Percentiles rank a stretch among this genome's conserved stretches.
These are phyloP conservation scores for Termitomyces eurrhizus DNA, from an alignment of 768 basidiomycete species.

Conservation along the genomic window DNA sequence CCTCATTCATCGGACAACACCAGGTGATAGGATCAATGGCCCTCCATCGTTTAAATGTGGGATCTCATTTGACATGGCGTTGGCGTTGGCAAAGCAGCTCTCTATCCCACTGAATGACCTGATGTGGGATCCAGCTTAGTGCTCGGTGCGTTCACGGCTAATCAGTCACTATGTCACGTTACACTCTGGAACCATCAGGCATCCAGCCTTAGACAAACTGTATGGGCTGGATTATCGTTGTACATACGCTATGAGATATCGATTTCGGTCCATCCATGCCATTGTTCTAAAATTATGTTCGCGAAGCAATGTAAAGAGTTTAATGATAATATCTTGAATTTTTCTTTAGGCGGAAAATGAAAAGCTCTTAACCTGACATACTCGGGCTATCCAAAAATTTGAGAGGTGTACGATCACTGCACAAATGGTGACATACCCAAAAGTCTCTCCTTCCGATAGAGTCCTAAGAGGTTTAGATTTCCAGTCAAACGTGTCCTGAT, in stretches of 20 bases:
- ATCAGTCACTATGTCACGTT: background rate
- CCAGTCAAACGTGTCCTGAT: slow-evolving; percentile 33
- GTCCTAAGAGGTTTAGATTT: slow-evolving; percentile 22
- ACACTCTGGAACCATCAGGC: background rate
- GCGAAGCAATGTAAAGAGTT: background rate
- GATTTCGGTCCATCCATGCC: background rate
- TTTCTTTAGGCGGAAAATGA: background rate
- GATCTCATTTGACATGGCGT: slow-evolving; percentile 54
- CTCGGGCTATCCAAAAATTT: background rate
- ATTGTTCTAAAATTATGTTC: background rate
- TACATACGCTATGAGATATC: background rate
- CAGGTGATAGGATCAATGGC: slow-evolving; percentile 60
- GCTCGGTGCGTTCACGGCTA: background rate
- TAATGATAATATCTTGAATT: background rate
- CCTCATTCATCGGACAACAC: slow-evolving; percentile 61
- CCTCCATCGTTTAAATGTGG: slow-evolving; percentile 73
- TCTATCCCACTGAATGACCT: slow-evolving; percentile 59
- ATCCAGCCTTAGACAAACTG: background rate
- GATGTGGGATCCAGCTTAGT: slow-evolving; percentile 57
- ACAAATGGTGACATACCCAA: slow-evolving; percentile 25
- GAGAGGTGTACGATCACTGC: background rate
- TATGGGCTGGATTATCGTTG: background rate
- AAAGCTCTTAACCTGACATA: background rate
- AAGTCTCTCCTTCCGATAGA: slow-evolving; percentile 25
- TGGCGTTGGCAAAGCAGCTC: slow-evolving; percentile 55